Evolutionary conservation across 257 asterid genomes (phyloP).

Genomic region (Salvia rosmarinus): DNA sequence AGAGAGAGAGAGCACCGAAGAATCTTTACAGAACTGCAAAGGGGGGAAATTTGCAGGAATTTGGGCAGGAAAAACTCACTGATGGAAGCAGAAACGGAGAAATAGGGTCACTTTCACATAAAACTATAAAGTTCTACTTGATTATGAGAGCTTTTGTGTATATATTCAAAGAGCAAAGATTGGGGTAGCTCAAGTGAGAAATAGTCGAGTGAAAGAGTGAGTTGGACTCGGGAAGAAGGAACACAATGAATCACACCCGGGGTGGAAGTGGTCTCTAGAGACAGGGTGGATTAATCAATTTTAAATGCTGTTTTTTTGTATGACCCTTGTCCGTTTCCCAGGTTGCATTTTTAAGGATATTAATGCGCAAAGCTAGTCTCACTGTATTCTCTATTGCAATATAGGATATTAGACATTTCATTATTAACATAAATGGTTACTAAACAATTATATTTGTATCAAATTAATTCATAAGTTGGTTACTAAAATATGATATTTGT

Average conservation of each 20-base stretch:
- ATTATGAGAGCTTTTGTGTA: neutral
- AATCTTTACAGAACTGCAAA: neutral
- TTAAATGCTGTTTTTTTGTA: constrained; percentile 1
- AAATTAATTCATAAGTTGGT: no score
- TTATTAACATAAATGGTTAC: no score
- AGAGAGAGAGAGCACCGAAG: neutral
- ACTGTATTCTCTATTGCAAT: neutral
- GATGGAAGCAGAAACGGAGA: constrained; percentile 11
- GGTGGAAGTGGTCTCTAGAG: constrained; percentile 18
- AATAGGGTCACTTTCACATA: constrained; percentile 26
- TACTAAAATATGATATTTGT: no score
- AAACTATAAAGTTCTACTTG: neutral
- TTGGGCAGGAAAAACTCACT: constrained; percentile 33
- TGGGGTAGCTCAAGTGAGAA: constrained; percentile 5
- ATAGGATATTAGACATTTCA: no score
- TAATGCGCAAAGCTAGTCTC: neutral
- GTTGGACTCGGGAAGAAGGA: constrained; percentile 19
- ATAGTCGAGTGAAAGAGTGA: constrained; percentile 7
- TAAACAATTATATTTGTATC: no score
- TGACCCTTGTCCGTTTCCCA: constrained; percentile 16
- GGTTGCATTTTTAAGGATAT: constrained; percentile 18
- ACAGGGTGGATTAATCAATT: constrained; percentile 39
- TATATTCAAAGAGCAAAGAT: neutral
- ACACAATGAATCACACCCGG: constrained; percentile 27
- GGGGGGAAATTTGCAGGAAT: neutral